phyloP scores from a whole-genome alignment of 805 yeast species.

The Candida quercuum region DNA sequence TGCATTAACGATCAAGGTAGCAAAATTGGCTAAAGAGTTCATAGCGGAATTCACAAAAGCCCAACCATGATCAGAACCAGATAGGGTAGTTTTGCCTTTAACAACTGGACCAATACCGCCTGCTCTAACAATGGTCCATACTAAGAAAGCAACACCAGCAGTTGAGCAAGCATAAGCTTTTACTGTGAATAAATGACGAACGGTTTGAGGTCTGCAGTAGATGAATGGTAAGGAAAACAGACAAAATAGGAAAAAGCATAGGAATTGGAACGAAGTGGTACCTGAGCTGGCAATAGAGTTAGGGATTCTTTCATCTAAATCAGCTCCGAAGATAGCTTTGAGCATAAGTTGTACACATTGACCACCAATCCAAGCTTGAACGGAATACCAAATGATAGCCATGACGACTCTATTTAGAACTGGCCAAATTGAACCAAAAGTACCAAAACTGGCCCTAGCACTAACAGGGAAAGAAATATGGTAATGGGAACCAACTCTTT shows the following conservation, averaged over 20 bases:
- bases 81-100: slow-evolving; percentile 44
- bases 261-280: slow-evolving; percentile 66
- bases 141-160: slow-evolving; percentile 77
- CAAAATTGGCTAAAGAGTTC: slow-evolving; percentile 82
- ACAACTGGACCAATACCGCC: slow-evolving; percentile 74
- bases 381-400: slow-evolving; percentile 86
- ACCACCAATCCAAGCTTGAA: slow-evolving; percentile 82
- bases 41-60: slow-evolving; percentile 72
- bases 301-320: slow-evolving; percentile 56
- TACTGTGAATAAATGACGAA: slow-evolving; percentile 78
- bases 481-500: slow-evolving; percentile 75
- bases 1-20: slow-evolving; percentile 82
- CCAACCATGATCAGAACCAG: slow-evolving; percentile 71
- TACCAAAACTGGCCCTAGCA: slow-evolving; percentile 78
- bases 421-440: slow-evolving; percentile 86
- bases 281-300: slow-evolving; percentile 54
- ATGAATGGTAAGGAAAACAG: slow-evolving; percentile 71
- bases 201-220: slow-evolving; percentile 75
- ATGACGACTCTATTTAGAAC: slow-evolving; percentile 82
- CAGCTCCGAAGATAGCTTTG: slow-evolving; percentile 65
- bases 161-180: slow-evolving; percentile 76
- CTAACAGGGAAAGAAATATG: slow-evolving; percentile 85
- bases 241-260: slow-evolving; percentile 82
- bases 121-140: slow-evolving; percentile 81
- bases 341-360: slow-evolving; percentile 77